These are phyloP conservation scores for Peronospora belbahrii DNA, from an alignment of 352 stramenopile genomes.

Conservation along the genomic window DNA sequence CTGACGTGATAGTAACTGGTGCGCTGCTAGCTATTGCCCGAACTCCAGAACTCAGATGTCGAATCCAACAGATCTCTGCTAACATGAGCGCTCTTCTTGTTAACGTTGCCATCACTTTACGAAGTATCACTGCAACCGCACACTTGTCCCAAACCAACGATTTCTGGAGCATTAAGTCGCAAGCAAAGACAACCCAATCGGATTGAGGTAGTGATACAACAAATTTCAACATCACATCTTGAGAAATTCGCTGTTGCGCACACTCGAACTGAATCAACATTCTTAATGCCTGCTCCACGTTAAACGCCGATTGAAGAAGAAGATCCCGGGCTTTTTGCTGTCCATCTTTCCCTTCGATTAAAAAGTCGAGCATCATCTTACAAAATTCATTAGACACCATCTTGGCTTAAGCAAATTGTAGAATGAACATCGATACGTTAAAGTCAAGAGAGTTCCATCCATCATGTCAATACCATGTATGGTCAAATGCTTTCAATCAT, in stretches of 20 bases:
- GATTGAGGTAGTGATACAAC: not conserved
- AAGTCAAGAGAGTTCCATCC: not conserved
- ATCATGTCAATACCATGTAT: not conserved
- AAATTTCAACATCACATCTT: constrained; percentile 2
- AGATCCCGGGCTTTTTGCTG: not conserved
- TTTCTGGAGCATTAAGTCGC: constrained; percentile 2
- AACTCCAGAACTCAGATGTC: not conserved
- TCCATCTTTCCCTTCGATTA: not conserved
- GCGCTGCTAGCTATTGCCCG: constrained; percentile 3
- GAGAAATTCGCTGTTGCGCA: not conserved
- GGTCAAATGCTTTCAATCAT: not conserved
- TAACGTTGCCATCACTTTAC: not conserved
- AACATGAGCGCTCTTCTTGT: constrained; percentile 1
- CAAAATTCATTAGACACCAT: not conserved
- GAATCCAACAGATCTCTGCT: constrained; percentile 11
- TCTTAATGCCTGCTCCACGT: constrained; percentile 1
- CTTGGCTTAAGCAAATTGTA: not conserved
- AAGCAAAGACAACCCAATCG: constrained; percentile 2
- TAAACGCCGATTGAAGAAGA: not conserved
- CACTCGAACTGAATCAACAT: not conserved
- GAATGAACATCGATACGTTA: not conserved
- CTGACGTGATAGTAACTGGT: constrained; percentile 2
- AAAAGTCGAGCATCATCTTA: not conserved
- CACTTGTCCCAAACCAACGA: not conserved
- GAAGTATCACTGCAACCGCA: not conserved